phyloP scores from a whole-genome alignment of 1,139 yeast genomes.

The Suhomyces atakaporum region DNA sequence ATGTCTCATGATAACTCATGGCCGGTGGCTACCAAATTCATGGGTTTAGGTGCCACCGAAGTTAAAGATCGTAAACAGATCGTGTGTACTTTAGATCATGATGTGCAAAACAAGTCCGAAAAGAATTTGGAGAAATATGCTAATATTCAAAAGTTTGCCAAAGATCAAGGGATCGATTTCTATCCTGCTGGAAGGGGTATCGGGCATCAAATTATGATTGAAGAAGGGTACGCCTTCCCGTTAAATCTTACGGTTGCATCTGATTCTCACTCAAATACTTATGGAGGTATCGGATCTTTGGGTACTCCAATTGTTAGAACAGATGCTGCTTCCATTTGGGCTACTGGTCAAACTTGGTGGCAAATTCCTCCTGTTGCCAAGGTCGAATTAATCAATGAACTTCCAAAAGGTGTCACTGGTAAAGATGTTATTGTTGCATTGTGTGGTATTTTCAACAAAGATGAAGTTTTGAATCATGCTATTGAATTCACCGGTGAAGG shows the following conservation, averaged over 20 bases:
- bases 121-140: constrained; percentile 83
- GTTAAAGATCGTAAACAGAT: constrained; percentile 86
- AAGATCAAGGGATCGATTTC: constrained; percentile 90
- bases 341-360: constrained; percentile 99
- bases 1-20: constrained; percentile 99
- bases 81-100: constrained; percentile 95
- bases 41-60: constrained; percentile 86
- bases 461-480: constrained; percentile 95
- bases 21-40: constrained; percentile 98
- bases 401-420: constrained; percentile 89
- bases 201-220: constrained; percentile 98
- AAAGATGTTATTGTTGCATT: constrained; percentile 95
- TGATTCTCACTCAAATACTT: constrained; percentile 96
- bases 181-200: constrained; percentile 99
- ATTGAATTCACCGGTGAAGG: constrained; percentile 95
- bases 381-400: constrained; percentile 79
- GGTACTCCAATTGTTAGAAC: constrained; percentile 99
- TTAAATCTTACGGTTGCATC: constrained; percentile 92
- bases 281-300: constrained; percentile 93
- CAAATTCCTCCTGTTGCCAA: constrained; percentile 98
- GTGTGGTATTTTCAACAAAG: constrained; percentile 93
- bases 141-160: constrained; percentile 87
- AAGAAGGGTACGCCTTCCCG: constrained; percentile 98
- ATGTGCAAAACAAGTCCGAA: constrained; percentile 89
- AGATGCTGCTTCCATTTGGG: constrained; percentile 99